Conservation (phyloP, 495 filamentous ascomycete species). For the Paragyromitra xinjiangensis region DNA sequence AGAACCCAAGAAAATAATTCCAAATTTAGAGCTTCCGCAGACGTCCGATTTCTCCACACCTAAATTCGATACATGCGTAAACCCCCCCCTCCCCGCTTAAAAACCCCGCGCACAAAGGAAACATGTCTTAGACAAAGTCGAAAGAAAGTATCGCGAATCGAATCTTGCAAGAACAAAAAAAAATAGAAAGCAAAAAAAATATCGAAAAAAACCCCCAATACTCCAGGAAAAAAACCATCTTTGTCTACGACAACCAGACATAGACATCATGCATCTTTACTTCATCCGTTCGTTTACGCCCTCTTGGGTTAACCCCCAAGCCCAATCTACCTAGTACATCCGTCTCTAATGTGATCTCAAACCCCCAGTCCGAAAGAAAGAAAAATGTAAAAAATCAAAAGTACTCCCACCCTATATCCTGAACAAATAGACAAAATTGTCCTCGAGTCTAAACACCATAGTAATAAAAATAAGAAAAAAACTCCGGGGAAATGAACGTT, state of each 20-base stretch:
- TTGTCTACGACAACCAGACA: constrained; percentile 23
- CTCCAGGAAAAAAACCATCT: constrained; percentile 44
- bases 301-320: constrained; percentile 17
- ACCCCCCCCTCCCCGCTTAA: constrained; percentile 17
- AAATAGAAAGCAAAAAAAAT: constrained; percentile 15
- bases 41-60: constrained; percentile 35
- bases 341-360: constrained; percentile 29
- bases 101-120: constrained; percentile 35
- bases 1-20: constrained; percentile 24
- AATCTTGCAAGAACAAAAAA: neutral
- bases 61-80: constrained; percentile 30
- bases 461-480: constrained; percentile 25
- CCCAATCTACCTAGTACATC: constrained; percentile 32
- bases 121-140: constrained; percentile 18
- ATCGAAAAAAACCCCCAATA: constrained; percentile 37
- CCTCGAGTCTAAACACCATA: constrained; percentile 39
- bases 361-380: constrained; percentile 18
- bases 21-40: constrained; percentile 40
- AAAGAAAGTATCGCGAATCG: constrained; percentile 18
- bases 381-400: constrained; percentile 33
- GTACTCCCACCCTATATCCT: constrained; percentile 47
- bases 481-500: constrained; percentile 34
- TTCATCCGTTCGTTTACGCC: constrained; percentile 16
- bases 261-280: constrained; percentile 33
- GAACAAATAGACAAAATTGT: constrained; percentile 9